These are phyloP conservation scores for Neofusicoccum sp. DNA, from an alignment of 2,329 filamentous ascomycete species.

Conservation along the genomic window DNA sequence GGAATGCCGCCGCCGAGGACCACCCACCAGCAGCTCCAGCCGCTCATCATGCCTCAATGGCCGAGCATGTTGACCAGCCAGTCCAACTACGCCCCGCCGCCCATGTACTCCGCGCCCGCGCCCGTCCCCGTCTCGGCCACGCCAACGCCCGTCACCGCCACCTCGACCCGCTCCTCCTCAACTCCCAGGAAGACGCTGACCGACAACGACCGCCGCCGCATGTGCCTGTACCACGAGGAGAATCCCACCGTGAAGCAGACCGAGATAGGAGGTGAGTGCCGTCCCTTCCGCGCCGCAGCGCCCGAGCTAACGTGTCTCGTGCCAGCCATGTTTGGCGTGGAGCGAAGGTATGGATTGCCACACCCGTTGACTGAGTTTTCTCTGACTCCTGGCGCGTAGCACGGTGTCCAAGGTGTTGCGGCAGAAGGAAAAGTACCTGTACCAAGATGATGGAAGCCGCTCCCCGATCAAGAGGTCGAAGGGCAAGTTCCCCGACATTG, in stretches of 20 bases:
- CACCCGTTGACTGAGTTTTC: neutral
- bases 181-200: constrained; percentile 85
- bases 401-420: constrained; percentile 98
- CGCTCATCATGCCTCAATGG: constrained; percentile 41
- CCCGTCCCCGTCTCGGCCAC: constrained; percentile 39
- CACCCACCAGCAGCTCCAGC: constrained; percentile 41
- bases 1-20: constrained; percentile 37
- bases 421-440: constrained; percentile 91
- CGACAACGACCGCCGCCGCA: constrained; percentile 81
- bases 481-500: constrained; percentile 85
- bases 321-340: constrained; percentile 84
- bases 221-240: constrained; percentile 92
- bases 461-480: constrained; percentile 81
- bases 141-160: constrained; percentile 35
- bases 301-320: constrained; percentile 30
- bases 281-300: neutral
- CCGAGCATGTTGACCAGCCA: constrained; percentile 44
- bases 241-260: constrained; percentile 91
- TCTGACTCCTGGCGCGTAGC: constrained; percentile 50
- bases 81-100: constrained; percentile 38
- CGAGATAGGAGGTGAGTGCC: constrained; percentile 77
- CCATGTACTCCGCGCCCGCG: constrained; percentile 33
- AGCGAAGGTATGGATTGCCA: constrained; percentile 73
- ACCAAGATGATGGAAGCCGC: constrained; percentile 71
- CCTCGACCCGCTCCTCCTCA: constrained; percentile 46